phyloP scores from a whole-genome alignment of 2,329 filamentous ascomycete species.

The Stenocarpella maydis region DNA sequence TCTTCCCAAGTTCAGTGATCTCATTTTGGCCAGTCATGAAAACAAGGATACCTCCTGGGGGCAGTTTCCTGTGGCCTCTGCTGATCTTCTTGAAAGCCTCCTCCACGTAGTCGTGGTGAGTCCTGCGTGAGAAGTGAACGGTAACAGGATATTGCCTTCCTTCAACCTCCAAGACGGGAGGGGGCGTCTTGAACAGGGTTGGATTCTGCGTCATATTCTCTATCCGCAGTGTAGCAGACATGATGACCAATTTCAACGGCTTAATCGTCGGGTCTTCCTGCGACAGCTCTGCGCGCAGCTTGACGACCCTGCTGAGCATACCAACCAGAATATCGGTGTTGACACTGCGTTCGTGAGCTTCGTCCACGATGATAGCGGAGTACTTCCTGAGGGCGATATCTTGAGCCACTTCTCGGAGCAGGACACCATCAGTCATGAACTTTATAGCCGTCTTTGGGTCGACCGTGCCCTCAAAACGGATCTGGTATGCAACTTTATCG shows the following conservation, averaged over 20 bases:
- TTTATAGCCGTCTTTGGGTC: slow-evolving; percentile 87
- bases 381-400: slow-evolving; percentile 91
- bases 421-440: slow-evolving; percentile 98
- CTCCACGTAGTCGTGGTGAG: slow-evolving; percentile 86
- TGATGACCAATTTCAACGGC: slow-evolving; percentile 93
- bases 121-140: slow-evolving; percentile 85
- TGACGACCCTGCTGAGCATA: slow-evolving; percentile 92
- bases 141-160: slow-evolving; percentile 92
- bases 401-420: slow-evolving; percentile 88
- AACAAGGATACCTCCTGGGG: slow-evolving; percentile 88
- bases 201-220: slow-evolving; percentile 89
- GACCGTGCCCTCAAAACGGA: slow-evolving; percentile 90
- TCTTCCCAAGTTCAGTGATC: slow-evolving; percentile 83
- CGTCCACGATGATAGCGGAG: slow-evolving; percentile 92
- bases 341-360: slow-evolving; percentile 95
- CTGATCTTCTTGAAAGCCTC: slow-evolving; percentile 89
- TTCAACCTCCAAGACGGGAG: slow-evolving; percentile 87
- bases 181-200: slow-evolving; percentile 78
- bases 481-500: slow-evolving; percentile 87
- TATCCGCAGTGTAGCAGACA: slow-evolving; percentile 94
- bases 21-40: slow-evolving; percentile 96
- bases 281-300: slow-evolving; percentile 78
- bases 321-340: slow-evolving; percentile 99
- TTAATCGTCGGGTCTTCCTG: slow-evolving; percentile 74
- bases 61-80: slow-evolving; percentile 87